Conservation (phyloP, 1,139 yeast genomes). For the Yamadazyma diddensiae region DNA sequence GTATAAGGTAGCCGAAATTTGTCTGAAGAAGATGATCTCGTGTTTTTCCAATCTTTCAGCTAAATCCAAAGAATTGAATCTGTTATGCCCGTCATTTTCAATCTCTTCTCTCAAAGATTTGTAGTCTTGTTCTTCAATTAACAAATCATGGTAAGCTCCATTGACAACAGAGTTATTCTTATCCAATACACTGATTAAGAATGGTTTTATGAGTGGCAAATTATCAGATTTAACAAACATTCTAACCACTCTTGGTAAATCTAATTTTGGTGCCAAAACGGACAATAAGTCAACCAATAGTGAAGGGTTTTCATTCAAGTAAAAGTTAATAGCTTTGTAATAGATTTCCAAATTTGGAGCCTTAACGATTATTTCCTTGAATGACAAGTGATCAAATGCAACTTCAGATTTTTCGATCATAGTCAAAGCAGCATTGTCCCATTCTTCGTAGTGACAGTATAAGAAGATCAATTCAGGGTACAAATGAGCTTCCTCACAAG, state of each 20-base stretch:
- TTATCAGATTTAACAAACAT: slow-evolving; percentile 95
- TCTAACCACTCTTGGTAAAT: slow-evolving; percentile 91
- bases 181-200: slow-evolving; percentile 84
- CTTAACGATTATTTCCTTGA: slow-evolving; percentile 92
- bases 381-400: slow-evolving; percentile 90
- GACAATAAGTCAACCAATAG: slow-evolving; percentile 82
- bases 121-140: slow-evolving; percentile 96
- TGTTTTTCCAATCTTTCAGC: slow-evolving; percentile 94
- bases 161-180: slow-evolving; percentile 91
- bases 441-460: slow-evolving; percentile 97
- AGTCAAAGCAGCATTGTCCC: slow-evolving; percentile 98
- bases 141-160: slow-evolving; percentile 89
- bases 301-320: slow-evolving; percentile 89
- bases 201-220: slow-evolving; percentile 93
- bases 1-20: slow-evolving; percentile 90
- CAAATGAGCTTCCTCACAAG: slow-evolving; percentile 89
- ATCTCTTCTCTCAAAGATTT: slow-evolving; percentile 84
- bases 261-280: slow-evolving; percentile 87
- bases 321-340: slow-evolving; percentile 95
- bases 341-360: slow-evolving; percentile 95
- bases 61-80: slow-evolving; percentile 87
- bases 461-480: slow-evolving; percentile 96
- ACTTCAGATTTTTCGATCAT: slow-evolving; percentile 94
- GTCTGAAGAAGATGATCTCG: slow-evolving; percentile 86
- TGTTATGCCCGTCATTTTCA: slow-evolving; percentile 74